Base-by-base conservation (phyloP, 805 yeast genomes). In the Suhomyces sp. region DNA sequence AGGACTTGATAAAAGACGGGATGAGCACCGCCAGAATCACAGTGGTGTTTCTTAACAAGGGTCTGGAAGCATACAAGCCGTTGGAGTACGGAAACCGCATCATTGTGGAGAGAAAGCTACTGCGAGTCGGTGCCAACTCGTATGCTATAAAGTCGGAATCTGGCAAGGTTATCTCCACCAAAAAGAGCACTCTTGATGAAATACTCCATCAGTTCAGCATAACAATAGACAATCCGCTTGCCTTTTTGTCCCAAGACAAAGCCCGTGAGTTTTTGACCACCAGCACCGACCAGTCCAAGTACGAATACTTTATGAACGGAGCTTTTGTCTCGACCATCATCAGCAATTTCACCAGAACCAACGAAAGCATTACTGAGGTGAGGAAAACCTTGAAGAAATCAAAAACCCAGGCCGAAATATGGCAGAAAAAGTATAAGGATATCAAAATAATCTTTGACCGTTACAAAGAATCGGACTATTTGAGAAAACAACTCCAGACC, bases 211-310 rank as follows among this genome's bases (percentile, higher is more conserved):
- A 79, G 57, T 90, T 86, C 64, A 84, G 87, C 45, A 85, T 93
- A 44, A 85, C 89, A 5, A 86, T 94, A 24, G 92, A 85, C 60
- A 94, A 94, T 60, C 97, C 97, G 5, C 83, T 94, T 81, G 88
- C 96, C 1, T 88, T 94, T 62, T 75, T 94, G 48, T 90, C 96
- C 1, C 99, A 94, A 67, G 97, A 94, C 60, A 88, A 86, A 55
- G 98, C 99, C 1, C 82, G 96, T 59, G 87, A 92, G 13, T 94
- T 94, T 64, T 72, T 94, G 56, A 87, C 96, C 0, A 82, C 86
- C 31, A 83, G 94, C 4, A 79, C 89, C 4, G 87, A 89, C 54
- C 77, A 76, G 35, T 86, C 81, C 47, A 89, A 91, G 68, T 94
- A 85, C 67, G 77, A 78, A 13, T 85, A 82, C 64, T 90, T 93